Percentiles rank a stretch among this genome's conserved stretches.
These are phyloP conservation scores for Cardiospermum halicacabum DNA, from an alignment of 345 rosid genomes.

Conservation along the genomic window DNA sequence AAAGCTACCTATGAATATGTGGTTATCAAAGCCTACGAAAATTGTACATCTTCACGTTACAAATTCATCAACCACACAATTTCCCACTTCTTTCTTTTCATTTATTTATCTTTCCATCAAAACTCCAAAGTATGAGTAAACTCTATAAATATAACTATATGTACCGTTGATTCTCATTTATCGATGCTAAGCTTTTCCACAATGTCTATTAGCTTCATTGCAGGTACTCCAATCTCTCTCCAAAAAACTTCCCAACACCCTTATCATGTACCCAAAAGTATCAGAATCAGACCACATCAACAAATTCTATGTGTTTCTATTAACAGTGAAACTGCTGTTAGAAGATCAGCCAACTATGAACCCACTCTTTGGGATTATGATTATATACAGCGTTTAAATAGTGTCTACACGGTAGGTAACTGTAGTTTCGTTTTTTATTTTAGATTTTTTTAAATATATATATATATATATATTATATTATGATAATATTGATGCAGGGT, in stretches of 20 bases:
- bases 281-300: not conserved
- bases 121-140: too few relatives aligned
- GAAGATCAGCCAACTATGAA: constrained; percentile 8
- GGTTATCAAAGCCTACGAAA: too few relatives aligned
- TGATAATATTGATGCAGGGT: not conserved
- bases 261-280: not conserved
- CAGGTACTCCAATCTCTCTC: constrained; percentile 10
- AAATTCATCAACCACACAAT: too few relatives aligned
- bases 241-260: not conserved
- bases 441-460: not conserved
- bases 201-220: too few relatives aligned
- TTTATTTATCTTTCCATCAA: too few relatives aligned
- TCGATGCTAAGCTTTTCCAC: too few relatives aligned
- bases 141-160: too few relatives aligned
- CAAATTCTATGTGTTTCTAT: not conserved
- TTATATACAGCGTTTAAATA: not conserved
- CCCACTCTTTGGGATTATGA: constrained; percentile 7
- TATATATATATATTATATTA: too few relatives aligned
- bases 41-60: too few relatives aligned
- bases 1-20: too few relatives aligned
- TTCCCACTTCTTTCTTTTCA: too few relatives aligned
- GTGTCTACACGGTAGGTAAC: not conserved
- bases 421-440: not conserved
- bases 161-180: too few relatives aligned
- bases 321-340: not conserved